phyloP scores from a whole-genome alignment of 768 basidiomycete species.

The Trametes maxima region DNA sequence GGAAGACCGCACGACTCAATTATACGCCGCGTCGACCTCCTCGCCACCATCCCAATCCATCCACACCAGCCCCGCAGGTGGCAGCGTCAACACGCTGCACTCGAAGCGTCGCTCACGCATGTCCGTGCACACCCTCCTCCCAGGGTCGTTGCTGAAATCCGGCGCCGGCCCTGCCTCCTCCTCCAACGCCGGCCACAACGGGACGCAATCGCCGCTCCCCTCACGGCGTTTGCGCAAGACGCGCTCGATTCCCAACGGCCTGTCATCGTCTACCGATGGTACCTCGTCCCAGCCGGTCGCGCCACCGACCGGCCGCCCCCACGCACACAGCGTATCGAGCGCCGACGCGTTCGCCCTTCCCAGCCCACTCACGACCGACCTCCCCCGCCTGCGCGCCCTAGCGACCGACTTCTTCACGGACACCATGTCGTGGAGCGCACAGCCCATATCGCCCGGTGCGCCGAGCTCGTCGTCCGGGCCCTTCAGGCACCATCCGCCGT shows the following conservation, averaged over 20 bases:
- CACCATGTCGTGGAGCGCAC: conserved; percentile 60
- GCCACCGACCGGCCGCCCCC: conserved; percentile 54
- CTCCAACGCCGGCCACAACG: conserved; percentile 22
- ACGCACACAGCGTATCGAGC: conserved; percentile 79
- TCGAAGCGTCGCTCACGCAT: conserved; percentile 62
- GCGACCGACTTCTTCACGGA: conserved; percentile 61
- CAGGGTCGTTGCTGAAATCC: conserved; percentile 53
- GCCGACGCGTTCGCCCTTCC: conserved; percentile 57
- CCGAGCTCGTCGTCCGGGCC: conserved; percentile 34
- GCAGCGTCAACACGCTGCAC: conserved; percentile 8
- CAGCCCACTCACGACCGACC: conserved; percentile 28
- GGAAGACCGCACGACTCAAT: conserved; percentile 42
- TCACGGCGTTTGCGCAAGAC: conserved; percentile 69
- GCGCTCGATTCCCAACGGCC: conserved; percentile 67
- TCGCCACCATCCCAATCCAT: neutral
- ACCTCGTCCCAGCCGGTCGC: conserved; percentile 19
- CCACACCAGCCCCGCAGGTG: conserved; percentile 4
- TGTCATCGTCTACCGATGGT: conserved; percentile 26
- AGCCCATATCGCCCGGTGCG: conserved; percentile 43
- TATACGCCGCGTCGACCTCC: conserved; percentile 8
- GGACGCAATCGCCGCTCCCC: conserved; percentile 31
- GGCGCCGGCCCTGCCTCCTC: conserved; percentile 22
- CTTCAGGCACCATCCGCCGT: conserved; percentile 10
- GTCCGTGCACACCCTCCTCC: conserved; percentile 64
- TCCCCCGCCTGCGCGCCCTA: conserved; percentile 26